phyloP scores from a whole-genome alignment of 2,329 filamentous ascomycete genomes.

The Pyrenophora seminiperda region DNA sequence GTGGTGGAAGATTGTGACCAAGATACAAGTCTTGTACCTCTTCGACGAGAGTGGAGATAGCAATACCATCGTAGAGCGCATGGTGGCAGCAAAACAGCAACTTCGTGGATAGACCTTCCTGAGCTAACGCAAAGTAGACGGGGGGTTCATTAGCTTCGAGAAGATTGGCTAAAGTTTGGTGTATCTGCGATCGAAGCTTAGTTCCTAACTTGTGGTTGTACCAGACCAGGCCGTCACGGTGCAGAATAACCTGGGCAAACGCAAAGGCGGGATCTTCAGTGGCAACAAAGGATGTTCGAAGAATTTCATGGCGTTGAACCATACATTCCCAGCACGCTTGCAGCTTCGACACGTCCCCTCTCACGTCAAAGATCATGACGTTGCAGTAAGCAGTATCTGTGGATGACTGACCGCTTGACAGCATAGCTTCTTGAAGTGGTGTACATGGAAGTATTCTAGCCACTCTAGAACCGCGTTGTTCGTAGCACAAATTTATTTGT shows the following conservation, averaged over 20 bases:
- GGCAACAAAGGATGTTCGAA: conserved; percentile 75
- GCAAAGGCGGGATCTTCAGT: conserved; percentile 66
- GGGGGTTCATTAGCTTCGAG: conserved; percentile 56
- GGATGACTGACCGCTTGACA: conserved; percentile 61
- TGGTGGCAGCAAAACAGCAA: conserved; percentile 70
- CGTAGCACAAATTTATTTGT: conserved; percentile 21
- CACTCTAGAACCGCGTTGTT: conserved; percentile 44
- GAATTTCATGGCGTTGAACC: conserved; percentile 70
- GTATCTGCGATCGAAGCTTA: conserved; percentile 50
- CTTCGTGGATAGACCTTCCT: conserved; percentile 26
- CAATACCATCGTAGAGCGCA: conserved; percentile 83
- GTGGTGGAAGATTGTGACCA: conserved; percentile 53
- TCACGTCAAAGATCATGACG: conserved; percentile 67
- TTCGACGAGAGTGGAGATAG: conserved; percentile 69
- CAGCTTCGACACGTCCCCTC: conserved; percentile 57
- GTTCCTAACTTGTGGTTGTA: conserved; percentile 19
- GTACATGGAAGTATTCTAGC: conserved; percentile 76
- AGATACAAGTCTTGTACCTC: conserved; percentile 69
- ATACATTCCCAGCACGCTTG: conserved; percentile 66
- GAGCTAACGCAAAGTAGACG: conserved; percentile 40
- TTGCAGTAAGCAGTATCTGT: conserved; percentile 70
- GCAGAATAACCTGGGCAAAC: conserved; percentile 74
- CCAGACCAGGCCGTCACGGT: conserved; percentile 54
- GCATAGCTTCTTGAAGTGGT: conserved; percentile 86
- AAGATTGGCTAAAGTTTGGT: conserved; percentile 48